These are phyloP conservation scores for Ustilago nuda DNA, from an alignment of 1,284 basidiomycete genomes.

Conservation along the genomic window DNA sequence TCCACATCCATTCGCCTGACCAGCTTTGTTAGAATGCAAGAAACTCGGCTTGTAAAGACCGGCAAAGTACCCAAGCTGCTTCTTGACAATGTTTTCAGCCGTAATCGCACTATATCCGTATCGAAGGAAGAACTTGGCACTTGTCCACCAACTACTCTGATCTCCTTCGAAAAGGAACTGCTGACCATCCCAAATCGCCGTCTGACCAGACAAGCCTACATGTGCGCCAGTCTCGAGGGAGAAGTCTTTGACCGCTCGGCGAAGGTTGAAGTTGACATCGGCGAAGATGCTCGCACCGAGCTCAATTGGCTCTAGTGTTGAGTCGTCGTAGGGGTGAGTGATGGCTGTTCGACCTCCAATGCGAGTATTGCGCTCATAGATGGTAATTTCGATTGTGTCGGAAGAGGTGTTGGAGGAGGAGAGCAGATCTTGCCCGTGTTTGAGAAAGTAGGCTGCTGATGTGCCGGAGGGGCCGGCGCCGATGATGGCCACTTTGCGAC, in stretches of 20 bases:
- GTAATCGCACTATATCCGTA: conserved; percentile 81
- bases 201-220: conserved; percentile 25
- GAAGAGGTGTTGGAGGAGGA: conserved; percentile 5
- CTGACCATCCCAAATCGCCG: conserved; percentile 82
- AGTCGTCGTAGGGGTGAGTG: conserved; percentile 81
- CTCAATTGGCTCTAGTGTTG: conserved; percentile 74
- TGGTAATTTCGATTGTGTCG: conserved; percentile 76
- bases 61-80: conserved; percentile 71
- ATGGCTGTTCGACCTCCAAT: conserved; percentile 85
- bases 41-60: conserved; percentile 75
- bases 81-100: conserved; percentile 74
- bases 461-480: conserved; percentile 89
- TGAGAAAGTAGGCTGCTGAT: conserved; percentile 88
- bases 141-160: conserved; percentile 63
- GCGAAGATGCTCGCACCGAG: conserved; percentile 92
- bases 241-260: conserved; percentile 46
- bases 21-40: conserved; percentile 69
- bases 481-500: conserved; percentile 77
- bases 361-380: conserved; percentile 81
- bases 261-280: conserved; percentile 78
- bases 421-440: conserved; percentile 70
- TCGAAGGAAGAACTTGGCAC: conserved; percentile 72
- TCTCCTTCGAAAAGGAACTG: conserved; percentile 64
- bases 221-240: conserved; percentile 31
- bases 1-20: background rate